Evolutionary conservation across 306 rosid genomes (phyloP).

Genomic region (Rosa rugosa): DNA sequence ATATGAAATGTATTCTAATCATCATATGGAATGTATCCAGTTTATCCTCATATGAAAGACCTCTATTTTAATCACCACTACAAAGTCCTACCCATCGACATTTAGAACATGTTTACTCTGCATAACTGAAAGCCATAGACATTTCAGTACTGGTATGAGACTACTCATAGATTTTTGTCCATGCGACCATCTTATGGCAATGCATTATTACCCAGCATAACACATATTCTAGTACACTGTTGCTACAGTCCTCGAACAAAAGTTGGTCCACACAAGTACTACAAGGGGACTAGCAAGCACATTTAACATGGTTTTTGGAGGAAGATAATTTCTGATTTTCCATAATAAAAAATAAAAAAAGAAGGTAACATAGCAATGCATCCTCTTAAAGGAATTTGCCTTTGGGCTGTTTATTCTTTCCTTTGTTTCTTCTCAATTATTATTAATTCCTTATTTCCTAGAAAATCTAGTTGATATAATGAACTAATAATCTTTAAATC

Average conservation of each 20-base stretch:
- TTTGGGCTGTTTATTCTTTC: background rate
- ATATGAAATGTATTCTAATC: background rate
- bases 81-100: background rate
- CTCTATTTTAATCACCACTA: background rate
- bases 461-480: background rate
- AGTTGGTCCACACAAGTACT: background rate
- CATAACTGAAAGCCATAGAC: background rate
- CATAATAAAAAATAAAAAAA: background rate
- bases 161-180: background rate
- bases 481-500: background rate
- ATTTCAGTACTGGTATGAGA: background rate
- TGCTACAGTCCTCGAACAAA: background rate
- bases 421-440: background rate
- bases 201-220: background rate
- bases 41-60: background rate
- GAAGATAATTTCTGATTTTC: background rate
- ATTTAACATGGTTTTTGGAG: background rate
- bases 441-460: background rate
- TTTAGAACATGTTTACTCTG: background rate
- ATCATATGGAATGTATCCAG: background rate
- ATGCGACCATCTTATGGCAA: no score
- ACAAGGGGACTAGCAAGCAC: background rate
- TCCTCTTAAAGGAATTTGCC: background rate
- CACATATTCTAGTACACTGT: background rate
- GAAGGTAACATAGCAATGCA: background rate